These are phyloP conservation scores for Mycena floridula DNA, from an alignment of 768 basidiomycete species.

Conservation along the genomic window DNA sequence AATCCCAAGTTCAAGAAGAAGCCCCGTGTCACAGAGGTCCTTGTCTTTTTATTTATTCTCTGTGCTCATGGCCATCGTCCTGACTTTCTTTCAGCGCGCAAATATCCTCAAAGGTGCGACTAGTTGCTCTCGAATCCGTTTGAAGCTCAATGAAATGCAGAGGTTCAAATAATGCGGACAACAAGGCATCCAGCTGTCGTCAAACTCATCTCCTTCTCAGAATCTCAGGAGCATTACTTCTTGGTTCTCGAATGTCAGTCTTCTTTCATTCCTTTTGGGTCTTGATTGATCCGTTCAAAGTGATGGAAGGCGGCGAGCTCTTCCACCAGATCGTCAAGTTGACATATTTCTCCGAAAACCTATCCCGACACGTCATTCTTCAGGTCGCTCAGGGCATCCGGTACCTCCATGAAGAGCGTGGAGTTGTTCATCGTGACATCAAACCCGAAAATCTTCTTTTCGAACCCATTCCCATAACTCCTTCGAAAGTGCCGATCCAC, in stretches of 20 bases:
- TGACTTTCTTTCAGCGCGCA: conserved; percentile 60
- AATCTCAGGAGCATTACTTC: conserved; percentile 91
- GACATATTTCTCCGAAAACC: conserved; percentile 96
- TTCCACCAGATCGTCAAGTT: conserved; percentile 99
- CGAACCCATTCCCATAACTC: conserved; percentile 85
- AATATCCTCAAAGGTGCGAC: conserved; percentile 89
- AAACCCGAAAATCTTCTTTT: conserved; percentile 98
- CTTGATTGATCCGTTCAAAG: conserved; percentile 31
- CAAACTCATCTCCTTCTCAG: conserved; percentile 87
- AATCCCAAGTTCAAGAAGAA: conserved; percentile 94
- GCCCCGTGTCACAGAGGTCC: conserved; percentile 97
- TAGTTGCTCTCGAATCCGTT: background rate
- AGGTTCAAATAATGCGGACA: conserved; percentile 99
- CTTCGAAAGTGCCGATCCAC: conserved; percentile 65
- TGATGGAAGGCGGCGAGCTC: conserved; percentile 96
- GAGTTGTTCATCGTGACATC: conserved; percentile 98
- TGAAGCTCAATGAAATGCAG: conserved; percentile 30
- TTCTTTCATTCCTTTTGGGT: background rate
- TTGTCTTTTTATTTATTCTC: conserved; percentile 19
- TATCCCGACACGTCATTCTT: conserved; percentile 94
- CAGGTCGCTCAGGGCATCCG: conserved; percentile 93
- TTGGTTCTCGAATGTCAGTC: conserved; percentile 83
- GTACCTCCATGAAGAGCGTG: conserved; percentile 95
- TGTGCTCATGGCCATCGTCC: conserved; percentile 22
- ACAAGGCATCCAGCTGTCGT: conserved; percentile 89